These are phyloP conservation scores for Cladosporium sp. DNA, from an alignment of 2,329 filamentous ascomycete genomes.

Conservation along the genomic window DNA sequence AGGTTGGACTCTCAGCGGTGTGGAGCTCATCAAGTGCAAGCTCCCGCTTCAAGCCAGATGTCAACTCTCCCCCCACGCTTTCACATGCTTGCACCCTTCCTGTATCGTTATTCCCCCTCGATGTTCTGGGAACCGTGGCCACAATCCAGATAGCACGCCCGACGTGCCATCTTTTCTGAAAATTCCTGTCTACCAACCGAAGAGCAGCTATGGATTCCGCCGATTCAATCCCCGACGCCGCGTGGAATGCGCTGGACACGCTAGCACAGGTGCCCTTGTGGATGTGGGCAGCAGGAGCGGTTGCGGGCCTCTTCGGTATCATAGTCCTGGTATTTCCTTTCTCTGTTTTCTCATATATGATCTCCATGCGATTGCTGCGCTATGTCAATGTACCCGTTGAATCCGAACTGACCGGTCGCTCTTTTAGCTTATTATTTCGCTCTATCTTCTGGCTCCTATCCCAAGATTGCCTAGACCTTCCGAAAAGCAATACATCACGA, in stretches of 20 bases:
- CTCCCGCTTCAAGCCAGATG: too few species aligned
- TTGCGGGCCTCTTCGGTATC: constrained; percentile 22
- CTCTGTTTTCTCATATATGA: constrained; percentile 15
- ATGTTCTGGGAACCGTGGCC: not conserved
- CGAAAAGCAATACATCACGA: constrained; percentile 81
- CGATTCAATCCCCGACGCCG: constrained; percentile 26
- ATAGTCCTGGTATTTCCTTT: constrained; percentile 26
- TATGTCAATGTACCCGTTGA: not conserved
- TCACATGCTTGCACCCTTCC: too few species aligned
- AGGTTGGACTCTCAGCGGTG: too few species aligned
- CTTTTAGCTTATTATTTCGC: constrained; percentile 8
- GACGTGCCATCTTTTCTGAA: not conserved
- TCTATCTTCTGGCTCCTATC: constrained; percentile 58
- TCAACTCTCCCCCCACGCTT: too few species aligned
- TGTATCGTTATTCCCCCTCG: too few species aligned
- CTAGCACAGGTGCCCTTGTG: constrained; percentile 21
- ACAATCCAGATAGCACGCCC: not conserved
- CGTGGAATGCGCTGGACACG: constrained; percentile 26
- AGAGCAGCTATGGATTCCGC: constrained; percentile 26
- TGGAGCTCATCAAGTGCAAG: too few species aligned
- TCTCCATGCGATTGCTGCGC: not conserved
- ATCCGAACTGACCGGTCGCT: not conserved
- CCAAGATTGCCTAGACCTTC: constrained; percentile 69
- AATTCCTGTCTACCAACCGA: not conserved
- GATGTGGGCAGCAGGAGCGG: constrained; percentile 22